Evolutionary conservation across 768 basidiomycete species (phyloP).

Genomic region (Xerocomus potaroensis): DNA sequence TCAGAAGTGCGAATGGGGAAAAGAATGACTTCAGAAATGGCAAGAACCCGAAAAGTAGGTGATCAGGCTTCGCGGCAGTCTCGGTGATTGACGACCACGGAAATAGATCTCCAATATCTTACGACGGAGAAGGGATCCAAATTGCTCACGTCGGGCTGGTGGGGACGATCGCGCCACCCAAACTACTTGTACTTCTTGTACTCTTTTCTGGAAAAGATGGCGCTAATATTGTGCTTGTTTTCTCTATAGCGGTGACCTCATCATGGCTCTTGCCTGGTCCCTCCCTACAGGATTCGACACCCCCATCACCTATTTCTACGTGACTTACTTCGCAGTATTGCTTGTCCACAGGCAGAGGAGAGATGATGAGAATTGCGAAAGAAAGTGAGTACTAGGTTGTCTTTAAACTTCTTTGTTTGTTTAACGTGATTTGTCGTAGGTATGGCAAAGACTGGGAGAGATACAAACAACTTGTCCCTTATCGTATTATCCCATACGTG

Average conservation of each 20-base stretch:
- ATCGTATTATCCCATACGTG: conserved; percentile 79
- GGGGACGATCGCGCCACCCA: conserved; percentile 91
- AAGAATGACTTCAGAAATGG: conserved; percentile 97
- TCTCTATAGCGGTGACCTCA: conserved; percentile 62
- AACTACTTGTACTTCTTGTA: conserved; percentile 62
- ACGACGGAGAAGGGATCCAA: conserved; percentile 84
- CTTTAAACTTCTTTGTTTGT: background rate
- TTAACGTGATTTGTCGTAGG: conserved; percentile 34
- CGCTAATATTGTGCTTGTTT: background rate
- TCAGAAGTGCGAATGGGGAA: conserved; percentile 82
- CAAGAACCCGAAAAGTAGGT: conserved; percentile 83
- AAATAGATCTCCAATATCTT: conserved; percentile 69
- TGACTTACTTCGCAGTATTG: conserved; percentile 81
- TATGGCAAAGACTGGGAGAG: conserved; percentile 93
- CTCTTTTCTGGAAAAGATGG: background rate
- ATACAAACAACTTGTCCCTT: conserved; percentile 85
- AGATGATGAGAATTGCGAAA: conserved; percentile 87
- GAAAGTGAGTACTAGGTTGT: conserved; percentile 60
- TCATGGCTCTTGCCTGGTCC: conserved; percentile 93
- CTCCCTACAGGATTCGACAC: conserved; percentile 88
- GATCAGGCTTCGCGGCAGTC: background rate
- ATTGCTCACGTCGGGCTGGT: conserved; percentile 94
- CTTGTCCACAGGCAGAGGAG: conserved; percentile 86
- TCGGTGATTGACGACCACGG: background rate
- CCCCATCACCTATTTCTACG: conserved; percentile 95